Conservation (phyloP, 331 rosid species). For the Quercus phellos region DNA sequence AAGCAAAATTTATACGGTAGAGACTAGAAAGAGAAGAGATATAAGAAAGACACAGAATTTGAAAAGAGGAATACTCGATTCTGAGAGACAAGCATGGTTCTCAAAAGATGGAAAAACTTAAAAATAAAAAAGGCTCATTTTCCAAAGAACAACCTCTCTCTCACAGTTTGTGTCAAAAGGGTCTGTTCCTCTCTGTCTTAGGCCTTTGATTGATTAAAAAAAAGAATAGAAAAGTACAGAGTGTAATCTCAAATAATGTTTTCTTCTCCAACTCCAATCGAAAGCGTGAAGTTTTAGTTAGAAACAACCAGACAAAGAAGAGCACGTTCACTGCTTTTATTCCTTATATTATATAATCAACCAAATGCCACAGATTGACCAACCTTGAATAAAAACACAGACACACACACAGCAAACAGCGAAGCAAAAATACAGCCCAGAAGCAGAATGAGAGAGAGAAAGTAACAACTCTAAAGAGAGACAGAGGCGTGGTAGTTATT, state of each 20-base stretch:
- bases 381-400: slow-evolving; percentile 19
- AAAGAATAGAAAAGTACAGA: slow-evolving; percentile 32
- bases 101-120: slow-evolving; percentile 64
- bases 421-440: slow-evolving; percentile 46
- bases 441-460: slow-evolving; percentile 16
- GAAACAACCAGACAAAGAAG: slow-evolving; percentile 55
- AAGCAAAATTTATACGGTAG: slow-evolving; percentile 18
- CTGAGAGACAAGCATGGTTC: slow-evolving; percentile 70
- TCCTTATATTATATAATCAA: slow-evolving; percentile 41
- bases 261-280: slow-evolving; percentile 32
- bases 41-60: slow-evolving; percentile 35
- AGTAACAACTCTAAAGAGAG: background rate
- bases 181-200: slow-evolving; percentile 23
- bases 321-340: slow-evolving; percentile 68
- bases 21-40: slow-evolving; percentile 13
- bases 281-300: slow-evolving; percentile 55
- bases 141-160: slow-evolving; percentile 46
- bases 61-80: slow-evolving; percentile 26
- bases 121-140: slow-evolving; percentile 40
- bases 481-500: slow-evolving; percentile 8
- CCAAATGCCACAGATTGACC: slow-evolving; percentile 48
- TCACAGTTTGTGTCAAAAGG: slow-evolving; percentile 32
- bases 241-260: background rate
- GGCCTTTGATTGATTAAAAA: slow-evolving; percentile 23
- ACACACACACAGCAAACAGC: slow-evolving; percentile 39